These are phyloP conservation scores for Isabelozyma rhagii DNA, from an alignment of 805 yeast species.

Conservation along the genomic window DNA sequence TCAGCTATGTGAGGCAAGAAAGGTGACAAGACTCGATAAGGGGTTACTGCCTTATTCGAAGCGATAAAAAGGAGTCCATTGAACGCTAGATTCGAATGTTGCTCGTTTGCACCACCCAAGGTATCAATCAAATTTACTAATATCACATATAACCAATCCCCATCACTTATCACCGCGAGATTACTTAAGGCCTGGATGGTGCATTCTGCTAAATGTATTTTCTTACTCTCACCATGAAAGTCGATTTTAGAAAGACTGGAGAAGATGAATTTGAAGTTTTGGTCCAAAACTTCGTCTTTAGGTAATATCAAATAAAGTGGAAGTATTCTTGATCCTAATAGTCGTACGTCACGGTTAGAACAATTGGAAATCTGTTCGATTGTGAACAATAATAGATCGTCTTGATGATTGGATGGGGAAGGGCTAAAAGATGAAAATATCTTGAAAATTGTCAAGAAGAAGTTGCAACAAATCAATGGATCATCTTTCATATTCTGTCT, in stretches of 20 bases:
- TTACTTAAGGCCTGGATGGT: slow-evolving; percentile 61
- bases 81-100: slow-evolving; percentile 65
- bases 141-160: slow-evolving; percentile 65
- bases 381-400: slow-evolving; percentile 38
- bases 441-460: slow-evolving; percentile 46
- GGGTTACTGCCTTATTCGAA: slow-evolving; percentile 50
- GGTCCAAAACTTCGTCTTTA: slow-evolving; percentile 35
- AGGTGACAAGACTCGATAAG: slow-evolving; percentile 80
- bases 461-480: slow-evolving; percentile 35
- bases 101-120: slow-evolving; percentile 62
- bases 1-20: slow-evolving; percentile 71
- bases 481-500: slow-evolving; percentile 7
- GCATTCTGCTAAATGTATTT: slow-evolving; percentile 52
- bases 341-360: slow-evolving; percentile 52
- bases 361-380: slow-evolving; percentile 33
- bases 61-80: slow-evolving; percentile 63
- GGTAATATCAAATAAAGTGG: slow-evolving; percentile 49
- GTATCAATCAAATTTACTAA: slow-evolving; percentile 63
- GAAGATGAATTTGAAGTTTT: slow-evolving; percentile 46
- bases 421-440: slow-evolving; percentile 54
- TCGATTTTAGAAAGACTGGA: slow-evolving; percentile 40
- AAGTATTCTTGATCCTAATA: slow-evolving; percentile 49
- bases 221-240: slow-evolving; percentile 22
- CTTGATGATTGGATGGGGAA: slow-evolving; percentile 22
- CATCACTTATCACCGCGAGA: slow-evolving; percentile 57